These are phyloP conservation scores for Musa acuminata DNA, from an alignment of 176 grass and related monocot species.

Conservation along the genomic window DNA sequence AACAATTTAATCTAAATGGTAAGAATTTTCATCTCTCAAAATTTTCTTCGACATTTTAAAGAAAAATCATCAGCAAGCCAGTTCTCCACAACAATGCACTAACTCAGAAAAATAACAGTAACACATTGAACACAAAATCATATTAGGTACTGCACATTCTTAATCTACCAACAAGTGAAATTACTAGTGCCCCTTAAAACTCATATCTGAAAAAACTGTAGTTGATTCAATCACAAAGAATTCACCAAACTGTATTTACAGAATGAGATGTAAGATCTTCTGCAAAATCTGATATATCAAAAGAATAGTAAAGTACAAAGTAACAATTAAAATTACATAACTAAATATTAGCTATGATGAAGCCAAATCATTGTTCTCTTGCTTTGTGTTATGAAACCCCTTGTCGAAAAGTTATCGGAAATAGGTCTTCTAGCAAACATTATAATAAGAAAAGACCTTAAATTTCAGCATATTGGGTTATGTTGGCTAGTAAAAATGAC, in stretches of 20 bases:
- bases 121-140: not conserved
- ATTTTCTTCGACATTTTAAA: too few species aligned
- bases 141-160: not conserved
- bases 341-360: not conserved
- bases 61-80: too few species aligned
- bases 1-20: too few species aligned
- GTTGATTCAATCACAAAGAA: not conserved
- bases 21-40: too few species aligned
- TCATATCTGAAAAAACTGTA: not conserved
- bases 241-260: too few species aligned
- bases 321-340: not conserved
- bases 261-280: too few species aligned
- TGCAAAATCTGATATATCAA: too few species aligned
- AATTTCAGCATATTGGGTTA: not conserved
- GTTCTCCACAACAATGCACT: too few species aligned
- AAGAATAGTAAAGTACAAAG: not conserved
- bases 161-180: not conserved
- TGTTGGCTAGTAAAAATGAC: not conserved
- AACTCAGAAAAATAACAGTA: not conserved
- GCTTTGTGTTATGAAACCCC: not conserved
- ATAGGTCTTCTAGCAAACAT: not conserved
- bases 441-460: not conserved
- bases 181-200: not conserved
- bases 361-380: not conserved
- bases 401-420: not conserved